These are phyloP conservation scores for Aspergillus pseudotamarii DNA, from an alignment of 2,329 filamentous ascomycete genomes.

Conservation along the genomic window DNA sequence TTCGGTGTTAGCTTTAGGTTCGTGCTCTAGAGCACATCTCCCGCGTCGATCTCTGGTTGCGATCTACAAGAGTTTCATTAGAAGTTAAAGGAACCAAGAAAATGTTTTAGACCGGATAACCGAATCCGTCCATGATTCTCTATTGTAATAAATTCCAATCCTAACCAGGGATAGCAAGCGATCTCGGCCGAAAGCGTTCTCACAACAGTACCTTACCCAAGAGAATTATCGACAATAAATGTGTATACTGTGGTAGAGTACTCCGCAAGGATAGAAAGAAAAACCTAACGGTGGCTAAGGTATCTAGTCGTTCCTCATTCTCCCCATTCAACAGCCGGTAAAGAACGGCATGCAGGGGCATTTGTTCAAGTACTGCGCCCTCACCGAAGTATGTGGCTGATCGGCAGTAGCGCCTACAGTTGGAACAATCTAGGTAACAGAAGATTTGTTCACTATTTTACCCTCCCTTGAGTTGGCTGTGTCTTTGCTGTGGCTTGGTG, in stretches of 20 bases:
- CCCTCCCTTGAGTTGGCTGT: background rate
- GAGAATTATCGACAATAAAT: too few relatives aligned
- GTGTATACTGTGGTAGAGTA: too few relatives aligned
- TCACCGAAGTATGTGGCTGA: background rate
- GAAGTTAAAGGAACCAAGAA: background rate
- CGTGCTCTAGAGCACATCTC: background rate
- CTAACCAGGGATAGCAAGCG: background rate
- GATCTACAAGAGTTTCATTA: background rate
- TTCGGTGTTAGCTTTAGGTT: background rate
- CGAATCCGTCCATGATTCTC: background rate
- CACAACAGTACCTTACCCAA: background rate
- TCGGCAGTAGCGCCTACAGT: background rate
- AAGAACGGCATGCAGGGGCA: background rate
- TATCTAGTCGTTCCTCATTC: too few relatives aligned
- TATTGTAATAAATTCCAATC: background rate
- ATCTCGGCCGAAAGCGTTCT: background rate
- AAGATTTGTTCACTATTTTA: background rate
- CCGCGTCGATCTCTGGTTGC: background rate
- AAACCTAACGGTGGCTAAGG: too few relatives aligned
- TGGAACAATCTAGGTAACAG: too few relatives aligned
- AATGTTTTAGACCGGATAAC: background rate
- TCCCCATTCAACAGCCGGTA: background rate
- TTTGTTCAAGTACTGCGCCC: background rate
- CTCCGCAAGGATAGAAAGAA: too few relatives aligned
- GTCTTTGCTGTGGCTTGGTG: background rate